These are phyloP conservation scores for Cymbopogon flexuosus DNA, from an alignment of 202 grass and related monocot species.

Conservation along the genomic window DNA sequence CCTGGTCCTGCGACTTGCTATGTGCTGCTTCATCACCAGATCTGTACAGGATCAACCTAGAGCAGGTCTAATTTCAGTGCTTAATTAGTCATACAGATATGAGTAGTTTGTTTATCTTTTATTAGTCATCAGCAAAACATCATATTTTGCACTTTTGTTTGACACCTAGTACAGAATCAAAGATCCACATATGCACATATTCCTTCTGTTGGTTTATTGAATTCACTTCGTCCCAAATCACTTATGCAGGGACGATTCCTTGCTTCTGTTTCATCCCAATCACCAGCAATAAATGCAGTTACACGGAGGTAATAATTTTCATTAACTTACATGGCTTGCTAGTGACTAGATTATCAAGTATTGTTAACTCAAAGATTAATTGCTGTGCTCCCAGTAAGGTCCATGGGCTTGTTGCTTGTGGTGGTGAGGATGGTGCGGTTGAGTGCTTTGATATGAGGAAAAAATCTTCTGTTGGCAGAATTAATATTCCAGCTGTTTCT, in stretches of 20 bases:
- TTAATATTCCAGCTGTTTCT: conserved; percentile 51
- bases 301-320: conserved; percentile 57
- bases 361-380: conserved; percentile 25
- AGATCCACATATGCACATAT: background rate
- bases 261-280: conserved; percentile 68
- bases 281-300: conserved; percentile 82
- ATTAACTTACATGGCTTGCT: background rate
- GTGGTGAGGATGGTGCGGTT: conserved; percentile 81
- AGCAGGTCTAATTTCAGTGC: conserved; percentile 53
- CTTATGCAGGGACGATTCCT: conserved; percentile 72
- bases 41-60: conserved; percentile 96
- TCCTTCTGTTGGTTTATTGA: background rate
- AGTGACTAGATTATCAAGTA: conserved; percentile 24
- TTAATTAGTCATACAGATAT: conserved; percentile 9
- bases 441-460: conserved; percentile 96
- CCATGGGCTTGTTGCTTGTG: conserved; percentile 93
- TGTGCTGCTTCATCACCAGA: conserved; percentile 93
- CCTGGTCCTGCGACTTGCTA: conserved; percentile 88
- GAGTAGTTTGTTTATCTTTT: conserved; percentile 4
- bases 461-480: conserved; percentile 83
- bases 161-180: background rate
- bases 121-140: background rate
- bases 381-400: conserved; percentile 43
- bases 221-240: background rate
- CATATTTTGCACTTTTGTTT: background rate